Evolutionary conservation across 225 moss, liverwort and hornwort genomes (phyloP), one percentile per base, ranked within the genome.

Genomic region (Neckera pumila): DNA sequence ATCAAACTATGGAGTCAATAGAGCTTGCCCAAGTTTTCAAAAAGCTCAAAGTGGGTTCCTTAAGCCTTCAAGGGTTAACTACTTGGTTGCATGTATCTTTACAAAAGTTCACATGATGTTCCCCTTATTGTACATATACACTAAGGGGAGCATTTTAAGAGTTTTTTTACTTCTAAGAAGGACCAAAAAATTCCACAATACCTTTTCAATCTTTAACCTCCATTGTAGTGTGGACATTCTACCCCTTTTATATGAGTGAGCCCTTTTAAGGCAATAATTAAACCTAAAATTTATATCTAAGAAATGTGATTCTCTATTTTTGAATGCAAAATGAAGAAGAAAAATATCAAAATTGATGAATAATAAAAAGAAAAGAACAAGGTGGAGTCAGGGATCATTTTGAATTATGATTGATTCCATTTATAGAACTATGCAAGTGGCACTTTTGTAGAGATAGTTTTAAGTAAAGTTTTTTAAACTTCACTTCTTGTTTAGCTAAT

Each of bases 201-300:
- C 7, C 15, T 26, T 25, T 70, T 26, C 5, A 25, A 26, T 42
- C 25, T 70, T 42, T 42, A 42, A 25, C 42, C 5, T 70, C 14
- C 0, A 70, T 40, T 0, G 1, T 40, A 0, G 3, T 40, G 1
- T 7, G 3, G 7, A 69, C 40, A 70, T 25, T 70, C 40, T 25
- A 70, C 3, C 6, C 11, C 11, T 66, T 65, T 66, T 19, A 2
- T 19, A 66, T 11, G 20, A 20, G 20, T 66, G 3, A 33, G 19
- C 2, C 4, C 11, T n/a, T 66, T n/a, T 11, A n/a, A 20, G 5
- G 11, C 21, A 21, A 66, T 36, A n/a, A n/a, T 6, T n/a, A 67
- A n/a, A 67, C 12, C 21, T 22, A 12, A n/a, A n/a, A 12, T 0
- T 21, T n/a, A n/a, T n/a, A 21, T 67, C 2, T n/a, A n/a, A 0